Conservation (phyloP, 2,329 filamentous ascomycete species). For the Chaetothyriales sp. region DNA sequence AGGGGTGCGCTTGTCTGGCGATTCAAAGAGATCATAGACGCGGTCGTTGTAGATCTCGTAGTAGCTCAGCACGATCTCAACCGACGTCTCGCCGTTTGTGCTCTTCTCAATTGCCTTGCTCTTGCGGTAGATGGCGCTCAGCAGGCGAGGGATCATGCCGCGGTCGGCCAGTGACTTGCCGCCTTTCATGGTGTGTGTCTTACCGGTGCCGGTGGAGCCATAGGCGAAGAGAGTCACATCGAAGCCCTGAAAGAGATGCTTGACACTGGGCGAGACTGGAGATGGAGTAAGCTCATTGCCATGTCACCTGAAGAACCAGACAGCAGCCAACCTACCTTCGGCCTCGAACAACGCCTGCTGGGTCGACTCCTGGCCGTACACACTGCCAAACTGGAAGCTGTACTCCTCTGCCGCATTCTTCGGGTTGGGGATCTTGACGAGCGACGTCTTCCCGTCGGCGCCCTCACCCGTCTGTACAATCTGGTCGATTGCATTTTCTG, state of each 20-base stretch:
- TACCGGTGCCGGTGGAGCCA: constrained; percentile 82
- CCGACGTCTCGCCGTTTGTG: constrained; percentile 50
- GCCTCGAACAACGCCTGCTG: constrained; percentile 81
- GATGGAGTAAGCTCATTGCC: constrained; percentile 2
- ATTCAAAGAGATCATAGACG: constrained; percentile 78
- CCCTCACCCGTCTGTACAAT: constrained; percentile 56
- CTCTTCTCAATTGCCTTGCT: constrained; percentile 78
- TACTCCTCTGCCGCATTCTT: constrained; percentile 86
- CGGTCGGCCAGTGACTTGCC: constrained; percentile 73
- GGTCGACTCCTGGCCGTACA: constrained; percentile 65
- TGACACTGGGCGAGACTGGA: constrained; percentile 72
- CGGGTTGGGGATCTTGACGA: constrained; percentile 82
- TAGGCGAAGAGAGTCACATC: constrained; percentile 87
- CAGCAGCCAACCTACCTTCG: constrained; percentile 46
- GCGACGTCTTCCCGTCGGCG: constrained; percentile 42
- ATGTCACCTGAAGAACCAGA: neutral
- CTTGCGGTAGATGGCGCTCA: constrained; percentile 72
- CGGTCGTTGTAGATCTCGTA: constrained; percentile 98
- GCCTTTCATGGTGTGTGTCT: constrained; percentile 92
- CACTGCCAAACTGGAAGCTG: constrained; percentile 85
- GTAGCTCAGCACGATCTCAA: constrained; percentile 68
- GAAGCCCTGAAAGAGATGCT: constrained; percentile 78
- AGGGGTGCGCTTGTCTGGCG: constrained; percentile 70
- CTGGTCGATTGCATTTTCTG: constrained; percentile 72
- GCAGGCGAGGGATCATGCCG: constrained; percentile 70